Base-by-base conservation (phyloP, 2,329 filamentous ascomycete species). In the Bimuria novae-zelandiae region DNA sequence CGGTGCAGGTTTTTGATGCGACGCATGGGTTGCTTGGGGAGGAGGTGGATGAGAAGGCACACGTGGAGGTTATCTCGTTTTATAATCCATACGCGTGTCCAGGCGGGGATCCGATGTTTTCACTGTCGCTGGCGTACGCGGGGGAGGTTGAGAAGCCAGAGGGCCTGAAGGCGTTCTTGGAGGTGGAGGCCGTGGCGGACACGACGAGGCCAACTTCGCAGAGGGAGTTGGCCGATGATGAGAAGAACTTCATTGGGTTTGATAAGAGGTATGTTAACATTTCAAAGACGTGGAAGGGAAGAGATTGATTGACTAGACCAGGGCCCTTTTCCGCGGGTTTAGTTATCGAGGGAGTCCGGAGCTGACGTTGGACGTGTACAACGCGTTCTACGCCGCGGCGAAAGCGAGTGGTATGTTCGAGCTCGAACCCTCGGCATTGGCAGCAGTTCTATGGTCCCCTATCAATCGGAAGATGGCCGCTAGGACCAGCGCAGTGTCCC, bases 21-120 rank as follows among this genome's bases (percentile, higher is more conserved):
- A 17, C 37, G 32, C 44, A 47, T 37, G 33, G 22, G 22, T 11
- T 16, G 4, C 21, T 37, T 14, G 32, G 23, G 3, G 22, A 23
- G n/a, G 44, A 14, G 7, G 16, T 19, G n/a, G 44, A 47, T 19
- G 33, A 37, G 23, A 47, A 47, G 33, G 32, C 44, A 10, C 44
- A 47, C 8, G 33, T 37, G 32, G 44, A 47, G 44, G 33, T 47
- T 12, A 47, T 47, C 21, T 37, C 44, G 1, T 47, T 47, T 29
- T 47, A 11, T 19, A 37, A 19, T 47, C 33, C 44, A 22, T 8
- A 17, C 1, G 16, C 22, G 44, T 47, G 44, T 19, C 7, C 8
- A 22, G n/a, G 21, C 21, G 44, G 44, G 8, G 32, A 47, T 27
- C 32, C 44, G 7, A 3, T 47, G 32, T 37, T 47, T 37, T 21